Conservation (phyloP, 2,329 filamentous ascomycete genomes). For the Byssoonygena ceratinophila region DNA sequence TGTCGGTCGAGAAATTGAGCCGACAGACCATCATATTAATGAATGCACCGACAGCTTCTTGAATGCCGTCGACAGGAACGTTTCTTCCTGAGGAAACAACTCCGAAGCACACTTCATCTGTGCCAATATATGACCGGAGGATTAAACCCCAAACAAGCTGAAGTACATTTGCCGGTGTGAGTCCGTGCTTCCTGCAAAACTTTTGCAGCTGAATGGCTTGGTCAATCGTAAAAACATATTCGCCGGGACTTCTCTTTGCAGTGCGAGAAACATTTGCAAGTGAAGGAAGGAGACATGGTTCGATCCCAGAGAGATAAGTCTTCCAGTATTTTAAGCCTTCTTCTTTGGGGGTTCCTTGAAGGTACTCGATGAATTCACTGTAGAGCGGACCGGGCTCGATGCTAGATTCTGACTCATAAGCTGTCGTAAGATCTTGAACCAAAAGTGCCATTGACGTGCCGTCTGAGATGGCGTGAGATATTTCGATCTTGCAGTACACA, state of each 20-base stretch:
- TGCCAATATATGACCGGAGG: constrained; percentile 27
- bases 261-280: constrained; percentile 8
- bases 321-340: constrained; percentile 29
- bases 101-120: constrained; percentile 33
- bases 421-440: constrained; percentile 25
- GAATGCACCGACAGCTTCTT: constrained; percentile 35
- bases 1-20: constrained; percentile 30
- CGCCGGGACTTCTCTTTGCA: constrained; percentile 3
- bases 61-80: constrained; percentile 29
- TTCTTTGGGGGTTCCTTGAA: constrained; percentile 21
- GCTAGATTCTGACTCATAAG: constrained; percentile 25
- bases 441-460: constrained; percentile 28
- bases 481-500: constrained; percentile 29
- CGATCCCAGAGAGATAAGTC: constrained; percentile 25
- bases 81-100: constrained; percentile 34
- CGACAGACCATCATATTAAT: constrained; percentile 48
- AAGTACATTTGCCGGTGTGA: constrained; percentile 40
- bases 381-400: constrained; percentile 25
- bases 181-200: constrained; percentile 14
- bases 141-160: constrained; percentile 45
- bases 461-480: constrained; percentile 32
- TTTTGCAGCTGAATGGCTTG: constrained; percentile 12
- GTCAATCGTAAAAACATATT: constrained; percentile 13
- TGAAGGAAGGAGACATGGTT: constrained; percentile 25
- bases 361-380: constrained; percentile 31